phyloP scores from a whole-genome alignment of 495 filamentous ascomycete species.

The Astrocystis sublimbata region DNA sequence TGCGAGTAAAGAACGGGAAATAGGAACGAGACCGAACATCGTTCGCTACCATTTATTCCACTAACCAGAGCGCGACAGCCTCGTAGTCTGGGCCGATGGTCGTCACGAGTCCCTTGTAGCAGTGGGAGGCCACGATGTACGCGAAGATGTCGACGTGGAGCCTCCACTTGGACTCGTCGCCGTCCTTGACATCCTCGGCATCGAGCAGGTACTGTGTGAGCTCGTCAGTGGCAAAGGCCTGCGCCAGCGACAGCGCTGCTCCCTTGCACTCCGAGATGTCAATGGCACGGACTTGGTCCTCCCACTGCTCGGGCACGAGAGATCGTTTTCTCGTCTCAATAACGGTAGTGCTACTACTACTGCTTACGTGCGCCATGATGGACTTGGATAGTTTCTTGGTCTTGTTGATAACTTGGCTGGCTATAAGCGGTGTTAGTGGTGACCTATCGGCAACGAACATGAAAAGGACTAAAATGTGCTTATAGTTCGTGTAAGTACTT shows the following conservation, averaged over 20 bases:
- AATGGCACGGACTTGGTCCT: slow-evolving; percentile 58
- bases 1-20: background rate
- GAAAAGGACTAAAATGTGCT: background rate
- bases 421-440: background rate
- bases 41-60: slow-evolving; percentile 21
- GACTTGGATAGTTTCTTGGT: slow-evolving; percentile 19
- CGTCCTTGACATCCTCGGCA: slow-evolving; percentile 61
- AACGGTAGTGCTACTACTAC: slow-evolving; percentile 35
- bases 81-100: slow-evolving; percentile 73
- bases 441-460: background rate
- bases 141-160: slow-evolving; percentile 73
- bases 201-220: slow-evolving; percentile 71
- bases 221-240: slow-evolving; percentile 75
- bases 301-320: slow-evolving; percentile 48
- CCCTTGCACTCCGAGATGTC: slow-evolving; percentile 62
- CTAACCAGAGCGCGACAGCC: slow-evolving; percentile 76
- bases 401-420: slow-evolving; percentile 15
- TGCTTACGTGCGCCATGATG: slow-evolving; percentile 45
- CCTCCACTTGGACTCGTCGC: slow-evolving; percentile 66
- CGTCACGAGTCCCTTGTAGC: slow-evolving; percentile 68
- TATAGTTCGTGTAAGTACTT: slow-evolving; percentile 13
- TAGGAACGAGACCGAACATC: slow-evolving; percentile 8
- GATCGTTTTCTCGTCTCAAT: slow-evolving; percentile 50
- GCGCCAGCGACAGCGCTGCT: slow-evolving; percentile 66
- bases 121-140: slow-evolving; percentile 71